A percentile compares a stretch with the other conserved stretches of the same genome.
These are phyloP conservation scores for Pulveroboletus sp. DNA, from an alignment of 768 basidiomycete species.

Conservation along the genomic window DNA sequence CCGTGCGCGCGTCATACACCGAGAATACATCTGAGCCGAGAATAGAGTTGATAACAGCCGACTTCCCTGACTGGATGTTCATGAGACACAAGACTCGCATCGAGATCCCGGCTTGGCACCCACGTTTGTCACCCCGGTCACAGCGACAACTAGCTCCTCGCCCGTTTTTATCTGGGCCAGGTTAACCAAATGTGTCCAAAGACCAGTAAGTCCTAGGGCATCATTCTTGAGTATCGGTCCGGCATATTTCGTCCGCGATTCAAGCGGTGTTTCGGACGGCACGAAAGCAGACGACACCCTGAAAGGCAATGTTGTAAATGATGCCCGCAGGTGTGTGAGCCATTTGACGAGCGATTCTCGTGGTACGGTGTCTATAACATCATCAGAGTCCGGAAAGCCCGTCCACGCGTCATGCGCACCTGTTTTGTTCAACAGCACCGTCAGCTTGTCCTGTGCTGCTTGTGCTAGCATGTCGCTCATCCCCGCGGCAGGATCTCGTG, in stretches of 20 bases:
- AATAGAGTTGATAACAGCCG: constrained; percentile 79
- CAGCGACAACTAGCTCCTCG: constrained; percentile 58
- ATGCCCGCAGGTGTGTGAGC: constrained; percentile 54
- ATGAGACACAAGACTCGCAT: constrained; percentile 6
- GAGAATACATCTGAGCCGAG: constrained; percentile 46
- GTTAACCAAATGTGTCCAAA: constrained; percentile 45
- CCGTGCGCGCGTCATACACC: constrained; percentile 48
- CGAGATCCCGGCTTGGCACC: constrained; percentile 21
- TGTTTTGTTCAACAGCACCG: constrained; percentile 82
- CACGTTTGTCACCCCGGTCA: constrained; percentile 84
- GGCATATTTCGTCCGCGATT: constrained; percentile 40
- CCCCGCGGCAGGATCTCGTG: constrained; percentile 72
- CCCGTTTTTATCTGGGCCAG: constrained; percentile 45
- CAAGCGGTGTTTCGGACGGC: constrained; percentile 32
- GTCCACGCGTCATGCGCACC: constrained; percentile 45
- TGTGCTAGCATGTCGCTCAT: constrained; percentile 60
- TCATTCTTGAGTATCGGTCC: constrained; percentile 45
- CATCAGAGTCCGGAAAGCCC: not conserved
- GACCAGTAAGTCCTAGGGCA: constrained; percentile 53
- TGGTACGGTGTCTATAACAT: constrained; percentile 64
- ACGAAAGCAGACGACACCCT: constrained; percentile 66
- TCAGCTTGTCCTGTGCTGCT: constrained; percentile 40
- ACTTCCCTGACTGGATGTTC: constrained; percentile 69
- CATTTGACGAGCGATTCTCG: constrained; percentile 70
- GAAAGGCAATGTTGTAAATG: constrained; percentile 67